Evolutionary conservation across 306 rosid species (phyloP).

Genomic region (Calophaca sinica): DNA sequence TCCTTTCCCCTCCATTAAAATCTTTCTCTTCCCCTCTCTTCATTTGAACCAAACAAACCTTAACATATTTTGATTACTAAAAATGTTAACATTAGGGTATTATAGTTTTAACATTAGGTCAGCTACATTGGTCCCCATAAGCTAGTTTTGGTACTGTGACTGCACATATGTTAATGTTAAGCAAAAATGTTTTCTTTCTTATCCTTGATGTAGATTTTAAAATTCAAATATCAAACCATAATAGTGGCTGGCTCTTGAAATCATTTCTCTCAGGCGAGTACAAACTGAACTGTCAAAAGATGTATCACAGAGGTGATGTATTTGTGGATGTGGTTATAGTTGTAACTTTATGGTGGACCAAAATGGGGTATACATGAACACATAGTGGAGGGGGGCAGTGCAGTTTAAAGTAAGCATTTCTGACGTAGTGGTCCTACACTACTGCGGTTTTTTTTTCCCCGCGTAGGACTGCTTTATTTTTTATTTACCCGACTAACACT

Average conservation of each 20-base stretch:
- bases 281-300: constrained; percentile 13
- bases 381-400: constrained; percentile 38
- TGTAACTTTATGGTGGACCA: constrained; percentile 61
- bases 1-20: too few relatives aligned
- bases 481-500: too few relatives aligned
- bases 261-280: constrained; percentile 27
- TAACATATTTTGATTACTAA: not conserved
- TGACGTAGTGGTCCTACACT: constrained; percentile 55
- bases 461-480: too few relatives aligned
- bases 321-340: constrained; percentile 39
- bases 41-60: too few relatives aligned
- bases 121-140: constrained; percentile 10
- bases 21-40: too few relatives aligned
- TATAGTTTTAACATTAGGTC: not conserved
- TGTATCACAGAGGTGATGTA: constrained; percentile 13
- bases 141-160: not conserved
- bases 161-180: not conserved
- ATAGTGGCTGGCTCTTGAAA: constrained; percentile 7
- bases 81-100: too few relatives aligned
- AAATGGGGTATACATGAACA: constrained; percentile 5
- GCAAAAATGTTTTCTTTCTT: not conserved
- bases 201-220: constrained; percentile 15
- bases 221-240: constrained; percentile 39
- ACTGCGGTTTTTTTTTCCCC: too few relatives aligned
- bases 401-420: constrained; percentile 42